Evolutionary conservation across 164 flowering plant species (phyloP).

Genomic region (Macadamia tetraphylla): DNA sequence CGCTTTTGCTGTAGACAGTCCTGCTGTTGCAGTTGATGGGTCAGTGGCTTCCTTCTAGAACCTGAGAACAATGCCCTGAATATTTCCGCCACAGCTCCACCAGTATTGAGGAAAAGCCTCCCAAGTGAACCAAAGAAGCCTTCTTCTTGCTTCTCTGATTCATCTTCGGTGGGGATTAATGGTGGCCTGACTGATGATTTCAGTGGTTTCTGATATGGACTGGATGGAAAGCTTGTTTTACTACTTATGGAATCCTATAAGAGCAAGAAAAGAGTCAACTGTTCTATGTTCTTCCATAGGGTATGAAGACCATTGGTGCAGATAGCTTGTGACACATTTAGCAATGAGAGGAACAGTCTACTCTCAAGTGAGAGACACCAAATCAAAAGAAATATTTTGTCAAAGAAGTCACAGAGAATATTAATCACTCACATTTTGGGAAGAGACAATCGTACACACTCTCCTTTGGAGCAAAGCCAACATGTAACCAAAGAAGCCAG

Average conservation of each 20-base stretch:
- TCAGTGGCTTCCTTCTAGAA: conserved; percentile 39
- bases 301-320: background rate
- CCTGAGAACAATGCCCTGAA: conserved; percentile 59
- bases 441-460: conserved; percentile 56
- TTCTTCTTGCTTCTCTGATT: conserved; percentile 72
- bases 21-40: conserved; percentile 29
- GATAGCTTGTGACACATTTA: background rate
- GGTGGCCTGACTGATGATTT: conserved; percentile 70
- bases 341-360: background rate
- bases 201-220: conserved; percentile 54
- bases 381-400: background rate
- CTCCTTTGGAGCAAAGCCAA: conserved; percentile 81
- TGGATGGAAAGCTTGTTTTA: conserved; percentile 21
- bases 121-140: conserved; percentile 61
- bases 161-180: conserved; percentile 66
- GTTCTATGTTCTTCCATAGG: background rate
- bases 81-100: conserved; percentile 45
- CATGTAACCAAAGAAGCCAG: conserved; percentile 92
- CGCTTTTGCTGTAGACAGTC: conserved; percentile 40
- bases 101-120: conserved; percentile 46
- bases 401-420: background rate
- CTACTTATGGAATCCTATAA: conserved; percentile 34
- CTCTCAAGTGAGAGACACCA: background rate
- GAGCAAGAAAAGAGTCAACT: conserved; percentile 1
- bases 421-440: conserved; percentile 50